Base-by-base conservation (phyloP, 495 filamentous ascomycete genomes). In the Penicillium canariense region DNA sequence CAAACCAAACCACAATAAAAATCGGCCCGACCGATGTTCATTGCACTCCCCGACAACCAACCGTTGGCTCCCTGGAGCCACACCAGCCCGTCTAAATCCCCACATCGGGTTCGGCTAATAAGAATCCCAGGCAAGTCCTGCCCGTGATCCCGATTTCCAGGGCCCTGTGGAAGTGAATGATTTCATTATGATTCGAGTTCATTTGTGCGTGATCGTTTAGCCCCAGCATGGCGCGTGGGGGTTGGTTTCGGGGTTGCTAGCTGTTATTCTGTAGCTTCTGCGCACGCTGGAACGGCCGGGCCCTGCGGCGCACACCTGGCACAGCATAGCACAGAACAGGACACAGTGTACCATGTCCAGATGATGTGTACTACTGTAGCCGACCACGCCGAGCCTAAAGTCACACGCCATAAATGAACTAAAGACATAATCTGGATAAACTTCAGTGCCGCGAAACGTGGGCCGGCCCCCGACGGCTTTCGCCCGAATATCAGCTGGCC, bases 61-160 rank as follows among this genome's bases (percentile, higher is more conserved):
- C 22, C 30, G 34, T 43, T 22, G 18, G 15, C 20, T 42, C 20
- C 39, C 20, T 25, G 11, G 8, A 14, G 26, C 10, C 40, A 27
- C 30, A 25, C 18, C 23, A 25, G 1, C 40, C 40, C 23, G 4
- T 26, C 23, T 11, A 23, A 11, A 44, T 46, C 56, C 30, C 56
- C 57, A 59, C 57, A 56, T 59, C 57, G 57, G 48, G 52, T 39
- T 15, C 36, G 49, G 49, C 15, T 51, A 55, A 44, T 52, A 52
- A 26, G 17, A 5, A 22, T 20, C 18, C 9, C 25, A 20, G 25
- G 15, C 14, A 50, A 17, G 25, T 14, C 26, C 39, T 14, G 20
- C 28, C 43, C 51, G 57, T 28, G 42, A 59, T 59, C 45, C 57
- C 57, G 57, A 56, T 42, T 46, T 47, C 57, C 52, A 45, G 42